Evolutionary conservation across 1,284 basidiomycete genomes (phyloP).

Genomic region (Ganoderma resinaceum): DNA sequence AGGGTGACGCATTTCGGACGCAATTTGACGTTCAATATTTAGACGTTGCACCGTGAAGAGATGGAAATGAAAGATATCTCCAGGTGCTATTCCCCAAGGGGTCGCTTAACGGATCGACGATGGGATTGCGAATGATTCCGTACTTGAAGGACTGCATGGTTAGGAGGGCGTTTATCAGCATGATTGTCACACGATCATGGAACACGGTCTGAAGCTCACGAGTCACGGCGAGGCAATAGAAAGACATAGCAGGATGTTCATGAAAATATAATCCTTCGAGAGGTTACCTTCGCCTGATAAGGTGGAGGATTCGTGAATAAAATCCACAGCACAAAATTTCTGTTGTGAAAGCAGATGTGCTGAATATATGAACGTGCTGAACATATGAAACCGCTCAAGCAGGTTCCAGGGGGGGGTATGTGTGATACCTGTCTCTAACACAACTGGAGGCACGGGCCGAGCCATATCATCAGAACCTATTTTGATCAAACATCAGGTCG

Average conservation of each 20-base stretch:
- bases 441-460: neutral
- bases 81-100: neutral
- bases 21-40: neutral
- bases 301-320: neutral
- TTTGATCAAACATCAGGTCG: neutral
- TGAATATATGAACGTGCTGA: neutral
- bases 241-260: neutral
- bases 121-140: constrained; percentile 1
- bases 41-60: neutral
- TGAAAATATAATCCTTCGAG: neutral
- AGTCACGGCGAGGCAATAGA: neutral
- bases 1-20: neutral
- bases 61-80: neutral
- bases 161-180: neutral
- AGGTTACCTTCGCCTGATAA: neutral
- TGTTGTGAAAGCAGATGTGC: neutral
- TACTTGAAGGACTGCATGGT: constrained; percentile 6
- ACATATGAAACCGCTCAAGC: neutral
- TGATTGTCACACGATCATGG: neutral
- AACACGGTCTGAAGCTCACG: neutral
- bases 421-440: neutral
- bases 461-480: neutral
- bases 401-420: neutral
- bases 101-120: neutral
- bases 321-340: neutral